These are phyloP conservation scores for Quercus wislizeni DNA, from an alignment of 306 rosid genomes.

Conservation along the genomic window DNA sequence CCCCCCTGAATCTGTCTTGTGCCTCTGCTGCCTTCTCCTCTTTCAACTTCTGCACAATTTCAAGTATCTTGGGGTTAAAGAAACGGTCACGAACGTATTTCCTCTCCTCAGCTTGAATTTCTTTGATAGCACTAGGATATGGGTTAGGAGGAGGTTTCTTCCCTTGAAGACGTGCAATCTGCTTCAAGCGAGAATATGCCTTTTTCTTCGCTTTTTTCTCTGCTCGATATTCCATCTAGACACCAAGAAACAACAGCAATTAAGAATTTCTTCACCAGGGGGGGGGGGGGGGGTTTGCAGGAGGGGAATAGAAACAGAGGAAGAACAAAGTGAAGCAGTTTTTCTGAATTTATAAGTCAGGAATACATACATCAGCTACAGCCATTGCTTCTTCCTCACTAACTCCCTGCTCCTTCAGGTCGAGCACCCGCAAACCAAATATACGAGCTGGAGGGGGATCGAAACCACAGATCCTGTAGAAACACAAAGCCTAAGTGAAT, in stretches of 20 bases:
- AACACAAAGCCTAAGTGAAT: constrained; percentile 23
- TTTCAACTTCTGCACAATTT: constrained; percentile 54
- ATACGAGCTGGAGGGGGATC: constrained; percentile 82
- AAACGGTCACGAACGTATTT: constrained; percentile 71
- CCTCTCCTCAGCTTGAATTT: constrained; percentile 79
- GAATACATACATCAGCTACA: constrained; percentile 65
- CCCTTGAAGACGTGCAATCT: constrained; percentile 70
- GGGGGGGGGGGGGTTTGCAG: not conserved
- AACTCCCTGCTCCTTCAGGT: constrained; percentile 71
- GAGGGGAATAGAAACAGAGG: not conserved
- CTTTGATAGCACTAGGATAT: constrained; percentile 64
- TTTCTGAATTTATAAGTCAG: not conserved
- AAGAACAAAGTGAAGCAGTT: not conserved
- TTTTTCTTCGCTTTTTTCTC: constrained; percentile 73
- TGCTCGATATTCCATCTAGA: constrained; percentile 74
- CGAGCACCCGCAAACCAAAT: constrained; percentile 66
- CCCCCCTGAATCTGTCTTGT: constrained; percentile 34
- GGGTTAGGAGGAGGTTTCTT: constrained; percentile 85
- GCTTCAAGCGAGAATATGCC: constrained; percentile 66
- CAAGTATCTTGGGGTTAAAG: constrained; percentile 52
- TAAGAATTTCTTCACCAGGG: not conserved
- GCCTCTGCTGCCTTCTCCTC: constrained; percentile 33
- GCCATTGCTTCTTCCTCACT: constrained; percentile 76
- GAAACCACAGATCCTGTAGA: constrained; percentile 59
- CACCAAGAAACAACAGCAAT: constrained; percentile 15